Base-by-base conservation (phyloP, 371 early-diverging fungal species). In the Nosema bombycis region DNA sequence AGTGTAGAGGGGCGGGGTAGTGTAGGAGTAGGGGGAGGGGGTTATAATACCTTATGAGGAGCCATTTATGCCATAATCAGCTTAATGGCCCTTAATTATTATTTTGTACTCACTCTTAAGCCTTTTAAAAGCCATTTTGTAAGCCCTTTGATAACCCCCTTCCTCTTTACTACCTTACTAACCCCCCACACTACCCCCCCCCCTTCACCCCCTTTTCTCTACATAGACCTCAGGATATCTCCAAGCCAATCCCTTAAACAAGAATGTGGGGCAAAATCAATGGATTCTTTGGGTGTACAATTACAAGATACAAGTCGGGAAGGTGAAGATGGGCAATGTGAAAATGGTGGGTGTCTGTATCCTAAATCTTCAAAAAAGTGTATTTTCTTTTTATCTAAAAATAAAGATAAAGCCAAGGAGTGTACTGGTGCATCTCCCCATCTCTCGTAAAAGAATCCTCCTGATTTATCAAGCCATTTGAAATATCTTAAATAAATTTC, bases 371-470 rank as follows among this genome's bases (percentile, higher is more conserved):
- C 88, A 87, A 95, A 95, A 83, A 90, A 94, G 73, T 94, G 94
- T 0, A 94, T 84, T 81, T 93, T 86, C 12, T 87, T 80, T 73
- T 89, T 86, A 26, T 87, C 83, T 61, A 90, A 84, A 76, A 91
- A 85, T 65, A 93, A 36, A 10, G 89, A 88, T 21, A 89, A 90
- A 21, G 89, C 89, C 80, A 94, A 82, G 0, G 92, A 91, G 83
- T 94, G 96, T 0, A 94, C 91, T 6, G 96, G 95, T 0, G 95
- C 96, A 88, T 95, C 95, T 2, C 95, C 94, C 94, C 94, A 94
- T 84, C 88, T 77, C 83, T 94, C 94, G 81, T 94, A 94, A 81
- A 91, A 94, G 88, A 94, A 95, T 36, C 94, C 93, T 14, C 94
- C 94, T 18, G 88, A 84, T 57, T 83, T 84, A 78, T 95, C 95